Percentiles rank a stretch among this genome's conserved stretches.
These are phyloP conservation scores for Eucalyptus pauciflora DNA, from an alignment of 345 rosid genomes.

Conservation along the genomic window DNA sequence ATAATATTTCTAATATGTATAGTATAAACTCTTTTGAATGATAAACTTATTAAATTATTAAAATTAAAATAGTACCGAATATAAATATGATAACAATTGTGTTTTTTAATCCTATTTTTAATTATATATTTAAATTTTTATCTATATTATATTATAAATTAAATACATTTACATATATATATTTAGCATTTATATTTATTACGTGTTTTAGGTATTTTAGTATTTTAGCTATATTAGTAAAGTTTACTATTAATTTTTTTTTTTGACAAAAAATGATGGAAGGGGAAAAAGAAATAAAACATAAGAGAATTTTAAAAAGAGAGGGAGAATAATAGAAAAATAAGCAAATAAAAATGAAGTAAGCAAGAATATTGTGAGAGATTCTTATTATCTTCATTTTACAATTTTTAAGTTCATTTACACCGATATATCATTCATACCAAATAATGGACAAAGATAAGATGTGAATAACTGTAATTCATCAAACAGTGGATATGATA, in stretches of 20 bases:
- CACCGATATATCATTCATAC: fast-evolving
- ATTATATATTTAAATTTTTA: not conserved
- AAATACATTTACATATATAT: too few relatives aligned
- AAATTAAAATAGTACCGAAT: too few relatives aligned
- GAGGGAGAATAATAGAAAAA: too few relatives aligned
- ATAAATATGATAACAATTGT: not conserved
- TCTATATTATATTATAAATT: not conserved
- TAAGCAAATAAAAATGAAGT: not conserved
- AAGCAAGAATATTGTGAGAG: not conserved
- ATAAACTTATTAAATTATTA: too few relatives aligned
- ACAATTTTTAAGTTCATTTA: not conserved
- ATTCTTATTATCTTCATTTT: not conserved
- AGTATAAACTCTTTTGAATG: not conserved
- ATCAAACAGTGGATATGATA: fast-evolving
- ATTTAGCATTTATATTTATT: too few relatives aligned
- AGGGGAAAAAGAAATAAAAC: not conserved
- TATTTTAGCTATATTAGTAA: too few relatives aligned
- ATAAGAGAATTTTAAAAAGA: too few relatives aligned
- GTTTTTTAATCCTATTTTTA: too few relatives aligned
- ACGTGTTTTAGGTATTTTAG: not conserved
- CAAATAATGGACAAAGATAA: not conserved
- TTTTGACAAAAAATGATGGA: not conserved
- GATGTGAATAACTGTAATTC: fast-evolving
- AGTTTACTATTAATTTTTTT: not conserved
- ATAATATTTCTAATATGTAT: not conserved